A percentile compares a stretch with the other conserved stretches of the same genome.
Evolutionary conservation across 2,329 filamentous ascomycete species (phyloP).

Genomic region (Arthrobotrys megalospora): DNA sequence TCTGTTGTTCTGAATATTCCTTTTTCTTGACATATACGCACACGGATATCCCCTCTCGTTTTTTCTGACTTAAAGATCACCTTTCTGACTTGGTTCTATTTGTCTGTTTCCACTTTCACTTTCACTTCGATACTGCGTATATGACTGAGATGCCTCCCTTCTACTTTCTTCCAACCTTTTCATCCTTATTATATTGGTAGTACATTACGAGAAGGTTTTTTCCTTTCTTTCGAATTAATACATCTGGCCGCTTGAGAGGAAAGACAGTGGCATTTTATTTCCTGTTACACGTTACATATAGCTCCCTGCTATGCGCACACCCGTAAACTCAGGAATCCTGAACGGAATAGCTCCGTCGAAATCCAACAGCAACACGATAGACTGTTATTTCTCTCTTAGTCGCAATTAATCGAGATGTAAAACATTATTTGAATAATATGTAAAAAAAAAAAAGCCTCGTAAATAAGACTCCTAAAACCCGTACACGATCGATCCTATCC

Average conservation of each 20-base stretch:
- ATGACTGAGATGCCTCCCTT: slow-evolving; percentile 15
- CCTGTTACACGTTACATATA: not conserved
- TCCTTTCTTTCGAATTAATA: slow-evolving; percentile 14
- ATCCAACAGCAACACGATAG: too few relatives aligned
- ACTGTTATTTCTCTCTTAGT: too few relatives aligned
- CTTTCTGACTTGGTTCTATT: not conserved
- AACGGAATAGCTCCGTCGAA: too few relatives aligned
- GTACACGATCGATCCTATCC: too few relatives aligned
- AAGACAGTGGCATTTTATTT: not conserved
- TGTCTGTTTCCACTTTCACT: not conserved
- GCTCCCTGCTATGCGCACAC: too few relatives aligned
- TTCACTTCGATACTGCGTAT: slow-evolving; percentile 6
- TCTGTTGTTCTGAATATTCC: not conserved
- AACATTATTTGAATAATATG: too few relatives aligned
- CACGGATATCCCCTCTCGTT: slow-evolving; percentile 13
- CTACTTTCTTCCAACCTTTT: not conserved
- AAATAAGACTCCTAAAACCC: too few relatives aligned
- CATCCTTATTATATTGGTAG: not conserved
- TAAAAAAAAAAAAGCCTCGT: too few relatives aligned
- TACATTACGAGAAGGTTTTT: not conserved
- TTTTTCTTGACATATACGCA: not conserved
- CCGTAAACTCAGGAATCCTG: not conserved
- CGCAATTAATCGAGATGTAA: too few relatives aligned
- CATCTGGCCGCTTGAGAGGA: slow-evolving; percentile 1
- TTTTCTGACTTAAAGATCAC: not conserved